Base-by-base conservation (phyloP, 164 flowering plant genomes). In the Saururus chinensis region DNA sequence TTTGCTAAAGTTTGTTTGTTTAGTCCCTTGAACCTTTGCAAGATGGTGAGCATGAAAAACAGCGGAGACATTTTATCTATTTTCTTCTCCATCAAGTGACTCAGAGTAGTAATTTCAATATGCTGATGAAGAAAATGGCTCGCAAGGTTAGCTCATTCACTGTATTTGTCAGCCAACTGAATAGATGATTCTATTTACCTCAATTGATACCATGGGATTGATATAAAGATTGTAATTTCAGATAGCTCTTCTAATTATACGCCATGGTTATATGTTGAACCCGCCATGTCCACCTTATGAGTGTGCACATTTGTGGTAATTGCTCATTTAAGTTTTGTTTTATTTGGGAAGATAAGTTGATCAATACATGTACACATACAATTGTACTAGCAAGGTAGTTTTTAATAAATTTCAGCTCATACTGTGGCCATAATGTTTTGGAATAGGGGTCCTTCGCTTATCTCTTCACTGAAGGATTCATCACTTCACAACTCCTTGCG, bases 231-330 rank as follows among this genome's bases (percentile, higher is more conserved):
- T 70, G 23, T 69, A 40, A 73, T 70, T 84, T 77, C 89, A 92
- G 98, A 84, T 89, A 73, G 92, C 96, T 55, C 83, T 87, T 80
- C 82, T 81, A 57, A 84, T 92, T 62, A 60, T 92, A 63, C 83
- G 69, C 64, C 83, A 95, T 69, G 98, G 98, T 66, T 92, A 92
- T 73, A 78, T 66, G 77, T 86, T 92, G 96, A 79, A 81, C 67
- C 98, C 96, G 5, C 96, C 98, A 45, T 86, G 85, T 58, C 96
- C 98, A n/a, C 98, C 98, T 61, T 84, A 64, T 73, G 98, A 92
- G 71, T 92, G 98, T 68, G 83, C 93, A 62, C 98, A 89, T 70
- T 86, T 83, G 88, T 92, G 98, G 98, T 92, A 85, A 53, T 45
- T 12, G 87, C 60, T 21, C 23, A 25, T 61, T 30, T 61, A 3